Conservation (phyloP, 1,284 basidiomycete genomes). For the Peniophora sp. region DNA sequence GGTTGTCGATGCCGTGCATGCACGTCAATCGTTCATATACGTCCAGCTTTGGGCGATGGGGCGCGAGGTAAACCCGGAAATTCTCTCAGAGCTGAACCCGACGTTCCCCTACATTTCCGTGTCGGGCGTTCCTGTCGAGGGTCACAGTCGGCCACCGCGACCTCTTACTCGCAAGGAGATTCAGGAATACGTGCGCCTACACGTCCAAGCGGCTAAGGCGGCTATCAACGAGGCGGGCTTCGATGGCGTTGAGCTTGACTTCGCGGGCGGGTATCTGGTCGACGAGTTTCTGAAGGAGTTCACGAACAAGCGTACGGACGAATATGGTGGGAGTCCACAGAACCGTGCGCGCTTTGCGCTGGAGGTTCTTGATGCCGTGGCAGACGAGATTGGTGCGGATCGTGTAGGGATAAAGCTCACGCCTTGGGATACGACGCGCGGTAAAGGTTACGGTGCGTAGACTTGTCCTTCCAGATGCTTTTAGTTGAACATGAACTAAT, state of each 20-base stretch:
- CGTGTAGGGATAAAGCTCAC: slow-evolving; percentile 32
- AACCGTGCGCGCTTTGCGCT: slow-evolving; percentile 44
- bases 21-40: slow-evolving; percentile 28
- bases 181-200: slow-evolving; percentile 15
- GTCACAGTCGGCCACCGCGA: slow-evolving; percentile 17
- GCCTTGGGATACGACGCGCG: slow-evolving; percentile 22
- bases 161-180: slow-evolving; percentile 18
- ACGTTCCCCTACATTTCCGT: slow-evolving; percentile 29
- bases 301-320: slow-evolving; percentile 47
- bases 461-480: no score
- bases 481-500: no score
- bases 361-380: slow-evolving; percentile 28
- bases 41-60: slow-evolving; percentile 39
- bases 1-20: slow-evolving; percentile 30
- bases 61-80: slow-evolving; percentile 20
- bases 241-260: slow-evolving; percentile 25
- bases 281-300: slow-evolving; percentile 30
- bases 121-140: slow-evolving; percentile 33
- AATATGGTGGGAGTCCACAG: slow-evolving; percentile 47
- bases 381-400: slow-evolving; percentile 16
- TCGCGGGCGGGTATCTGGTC: slow-evolving; percentile 27
- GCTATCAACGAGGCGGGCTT: slow-evolving; percentile 19
- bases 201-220: slow-evolving; percentile 13
- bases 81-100: slow-evolving; percentile 20
- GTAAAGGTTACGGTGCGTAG: background rate